Evolutionary conservation across 345 rosid species (phyloP).

Genomic region (Brassica cretica): DNA sequence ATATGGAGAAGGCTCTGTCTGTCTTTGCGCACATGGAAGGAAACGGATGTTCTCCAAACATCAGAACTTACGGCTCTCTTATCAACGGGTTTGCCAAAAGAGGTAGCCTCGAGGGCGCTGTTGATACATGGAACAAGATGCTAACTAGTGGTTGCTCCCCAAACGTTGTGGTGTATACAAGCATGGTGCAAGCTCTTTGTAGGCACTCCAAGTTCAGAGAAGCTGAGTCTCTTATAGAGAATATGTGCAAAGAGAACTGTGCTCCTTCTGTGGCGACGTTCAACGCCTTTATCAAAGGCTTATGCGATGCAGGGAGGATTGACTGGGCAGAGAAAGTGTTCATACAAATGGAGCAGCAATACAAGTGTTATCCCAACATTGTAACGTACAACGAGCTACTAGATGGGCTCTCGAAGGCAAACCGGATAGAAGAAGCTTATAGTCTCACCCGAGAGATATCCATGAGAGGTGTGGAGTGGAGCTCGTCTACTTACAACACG

Average conservation of each 20-base stretch:
- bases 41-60: conserved; percentile 50
- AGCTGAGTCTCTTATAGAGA: conserved; percentile 63
- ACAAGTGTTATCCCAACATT: conserved; percentile 58
- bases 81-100: conserved; percentile 74
- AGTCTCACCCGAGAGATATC: conserved; percentile 54
- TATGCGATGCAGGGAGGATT: conserved; percentile 61
- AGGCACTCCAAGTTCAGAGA: conserved; percentile 57
- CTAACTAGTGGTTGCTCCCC: conserved; percentile 61
- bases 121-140: conserved; percentile 85
- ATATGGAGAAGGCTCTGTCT: conserved; percentile 54
- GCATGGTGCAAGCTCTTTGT: conserved; percentile 82
- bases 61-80: conserved; percentile 65
- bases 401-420: conserved; percentile 56
- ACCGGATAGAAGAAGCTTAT: conserved; percentile 49
- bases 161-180: conserved; percentile 75
- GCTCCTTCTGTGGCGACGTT: conserved; percentile 66
- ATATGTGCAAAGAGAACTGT: conserved; percentile 58
- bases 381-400: conserved; percentile 70
- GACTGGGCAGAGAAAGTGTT: conserved; percentile 64
- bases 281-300: conserved; percentile 60
- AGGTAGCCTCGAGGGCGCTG: conserved; percentile 60
- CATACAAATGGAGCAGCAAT: conserved; percentile 51
- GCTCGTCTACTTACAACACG: conserved; percentile 62
- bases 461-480: conserved; percentile 47
- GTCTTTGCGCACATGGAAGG: conserved; percentile 61